Conservation (phyloP, 805 yeast species). For the Suhomyces prunicola region DNA sequence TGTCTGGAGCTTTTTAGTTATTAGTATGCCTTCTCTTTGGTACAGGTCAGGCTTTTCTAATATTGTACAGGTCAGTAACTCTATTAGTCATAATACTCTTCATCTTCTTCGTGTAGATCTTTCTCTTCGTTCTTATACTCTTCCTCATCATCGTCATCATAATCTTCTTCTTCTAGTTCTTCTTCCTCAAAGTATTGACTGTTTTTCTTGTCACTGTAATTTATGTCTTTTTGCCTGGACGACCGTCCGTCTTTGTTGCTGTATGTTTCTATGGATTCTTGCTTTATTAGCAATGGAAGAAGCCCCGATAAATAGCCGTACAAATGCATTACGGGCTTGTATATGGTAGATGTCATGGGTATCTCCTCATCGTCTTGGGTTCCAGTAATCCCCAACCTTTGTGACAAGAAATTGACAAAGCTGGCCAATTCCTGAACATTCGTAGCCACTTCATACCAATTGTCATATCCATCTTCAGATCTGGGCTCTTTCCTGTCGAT, state of each 20-base stretch:
- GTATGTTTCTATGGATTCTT: slow-evolving; percentile 13
- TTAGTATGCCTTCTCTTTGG: too few species aligned
- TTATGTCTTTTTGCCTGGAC: slow-evolving; percentile 3
- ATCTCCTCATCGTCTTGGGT: slow-evolving; percentile 6
- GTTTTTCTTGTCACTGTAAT: slow-evolving; percentile 5
- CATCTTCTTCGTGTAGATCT: slow-evolving; percentile 18
- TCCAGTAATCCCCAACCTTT: slow-evolving; percentile 17
- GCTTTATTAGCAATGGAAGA: slow-evolving; percentile 26
- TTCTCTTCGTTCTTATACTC: slow-evolving; percentile 15
- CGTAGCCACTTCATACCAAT: slow-evolving; percentile 38
- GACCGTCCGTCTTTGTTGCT: slow-evolving; percentile 1
- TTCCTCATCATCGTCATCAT: slow-evolving; percentile 18
- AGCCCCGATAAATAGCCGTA: slow-evolving; percentile 27
- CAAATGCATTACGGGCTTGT: slow-evolving; percentile 27
- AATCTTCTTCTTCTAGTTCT: slow-evolving; percentile 11
- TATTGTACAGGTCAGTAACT: neutral
- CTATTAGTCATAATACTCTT: slow-evolving; percentile 13
- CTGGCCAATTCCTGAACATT: slow-evolving; percentile 23
- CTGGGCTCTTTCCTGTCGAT: slow-evolving; percentile 17
- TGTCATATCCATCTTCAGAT: neutral
- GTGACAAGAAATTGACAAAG: slow-evolving; percentile 24
- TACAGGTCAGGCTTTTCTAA: too few species aligned
- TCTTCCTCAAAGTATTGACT: slow-evolving; percentile 12
- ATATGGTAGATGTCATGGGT: slow-evolving; percentile 14
- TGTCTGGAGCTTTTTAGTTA: too few species aligned